phyloP scores from a whole-genome alignment of 2,329 filamentous ascomycete species.

The Paramyrothecium sp. region DNA sequence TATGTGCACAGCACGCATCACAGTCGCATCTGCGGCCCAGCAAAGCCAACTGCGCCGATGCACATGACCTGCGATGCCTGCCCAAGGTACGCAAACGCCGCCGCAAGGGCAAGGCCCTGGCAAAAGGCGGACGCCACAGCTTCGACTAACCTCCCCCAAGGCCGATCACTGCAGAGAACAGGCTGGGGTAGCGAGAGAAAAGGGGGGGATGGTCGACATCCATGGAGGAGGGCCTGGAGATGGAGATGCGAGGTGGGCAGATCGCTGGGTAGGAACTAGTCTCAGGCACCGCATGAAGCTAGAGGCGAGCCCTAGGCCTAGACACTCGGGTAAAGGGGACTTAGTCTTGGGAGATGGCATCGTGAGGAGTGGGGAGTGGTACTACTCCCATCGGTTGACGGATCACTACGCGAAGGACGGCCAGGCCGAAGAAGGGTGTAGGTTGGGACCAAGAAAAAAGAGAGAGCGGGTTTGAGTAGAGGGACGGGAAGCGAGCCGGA shows the following conservation, averaged over 20 bases:
- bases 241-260: neutral
- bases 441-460: neutral
- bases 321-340: neutral
- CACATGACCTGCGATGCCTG: neutral
- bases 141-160: neutral
- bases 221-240: neutral
- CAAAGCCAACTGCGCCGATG: neutral
- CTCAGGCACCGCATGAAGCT: neutral
- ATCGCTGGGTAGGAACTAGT: neutral
- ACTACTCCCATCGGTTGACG: too few relatives aligned
- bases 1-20: too few relatives aligned
- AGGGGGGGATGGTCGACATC: neutral
- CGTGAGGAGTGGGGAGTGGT: too few relatives aligned
- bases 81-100: neutral
- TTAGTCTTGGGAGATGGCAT: too few relatives aligned
- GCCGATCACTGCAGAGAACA: neutral
- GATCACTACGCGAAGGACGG: neutral
- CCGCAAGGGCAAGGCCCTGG: neutral
- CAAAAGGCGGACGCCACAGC: neutral
- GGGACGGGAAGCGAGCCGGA: neutral
- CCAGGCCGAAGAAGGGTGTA: neutral
- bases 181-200: neutral
- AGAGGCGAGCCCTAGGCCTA: neutral
- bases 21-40: neutral
- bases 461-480: neutral